Conservation (phyloP, 2,329 filamentous ascomycete species). For the Colletotrichum gloeosporioides region DNA sequence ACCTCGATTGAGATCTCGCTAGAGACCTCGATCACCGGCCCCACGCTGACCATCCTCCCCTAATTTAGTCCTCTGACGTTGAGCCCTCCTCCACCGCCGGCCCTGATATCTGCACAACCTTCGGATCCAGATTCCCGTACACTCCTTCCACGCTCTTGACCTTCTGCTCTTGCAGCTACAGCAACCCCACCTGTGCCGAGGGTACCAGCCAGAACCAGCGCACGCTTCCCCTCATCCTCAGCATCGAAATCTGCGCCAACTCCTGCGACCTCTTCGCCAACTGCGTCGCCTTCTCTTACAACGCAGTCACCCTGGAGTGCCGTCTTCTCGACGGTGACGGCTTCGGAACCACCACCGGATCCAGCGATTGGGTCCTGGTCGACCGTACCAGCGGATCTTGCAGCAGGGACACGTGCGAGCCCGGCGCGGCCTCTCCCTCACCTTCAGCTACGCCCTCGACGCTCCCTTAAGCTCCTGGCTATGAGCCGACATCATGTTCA, state of each 20-base stretch:
- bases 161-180: background rate
- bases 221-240: background rate
- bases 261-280: background rate
- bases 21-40: background rate
- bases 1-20: background rate
- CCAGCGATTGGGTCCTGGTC: background rate
- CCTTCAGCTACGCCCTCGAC: background rate
- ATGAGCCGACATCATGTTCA: background rate
- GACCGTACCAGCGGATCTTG: background rate
- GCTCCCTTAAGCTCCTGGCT: background rate
- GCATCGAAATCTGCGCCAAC: background rate
- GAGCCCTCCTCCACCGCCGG: background rate
- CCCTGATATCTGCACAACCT: background rate
- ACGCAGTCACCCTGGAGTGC: background rate
- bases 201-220: background rate
- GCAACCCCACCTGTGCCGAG: background rate
- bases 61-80: background rate
- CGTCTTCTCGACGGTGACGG: background rate
- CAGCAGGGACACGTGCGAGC: background rate
- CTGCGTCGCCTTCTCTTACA: background rate
- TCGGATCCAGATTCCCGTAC: background rate
- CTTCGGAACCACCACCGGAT: background rate
- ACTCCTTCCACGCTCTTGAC: background rate
- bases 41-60: background rate
- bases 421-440: background rate